These are phyloP conservation scores for Pyronema omphalodes DNA, from an alignment of 495 filamentous ascomycete genomes.

Conservation along the genomic window DNA sequence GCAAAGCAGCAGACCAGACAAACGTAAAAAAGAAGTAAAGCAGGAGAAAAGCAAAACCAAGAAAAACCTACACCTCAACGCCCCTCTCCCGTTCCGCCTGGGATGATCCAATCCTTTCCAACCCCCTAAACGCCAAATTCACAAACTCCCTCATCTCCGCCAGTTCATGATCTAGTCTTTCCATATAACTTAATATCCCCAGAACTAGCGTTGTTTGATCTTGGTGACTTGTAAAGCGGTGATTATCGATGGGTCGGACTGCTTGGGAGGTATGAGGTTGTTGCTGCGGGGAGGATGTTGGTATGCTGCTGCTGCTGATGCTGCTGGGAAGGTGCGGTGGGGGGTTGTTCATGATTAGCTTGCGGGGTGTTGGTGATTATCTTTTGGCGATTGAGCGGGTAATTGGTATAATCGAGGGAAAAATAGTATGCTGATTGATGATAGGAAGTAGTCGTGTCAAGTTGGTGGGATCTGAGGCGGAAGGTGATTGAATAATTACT, in stretches of 20 bases:
- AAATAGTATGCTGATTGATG: too few relatives aligned
- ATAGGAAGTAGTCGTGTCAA: too few relatives aligned
- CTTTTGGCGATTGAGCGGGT: background rate
- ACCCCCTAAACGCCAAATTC: slow-evolving; percentile 11
- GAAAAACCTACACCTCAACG: slow-evolving; percentile 12
- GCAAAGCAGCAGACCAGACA: too few relatives aligned
- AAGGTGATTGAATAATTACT: too few relatives aligned
- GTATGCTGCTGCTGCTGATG: background rate
- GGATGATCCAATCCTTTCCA: slow-evolving; percentile 8
- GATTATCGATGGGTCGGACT: slow-evolving; percentile 1
- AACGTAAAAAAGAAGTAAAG: background rate
- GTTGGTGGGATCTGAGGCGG: too few relatives aligned
- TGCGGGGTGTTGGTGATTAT: background rate
- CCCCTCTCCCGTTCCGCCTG: slow-evolving; percentile 8
- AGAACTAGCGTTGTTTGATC: slow-evolving; percentile 21
- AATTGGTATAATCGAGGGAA: background rate
- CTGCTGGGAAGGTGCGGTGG: background rate
- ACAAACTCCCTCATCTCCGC: slow-evolving; percentile 19
- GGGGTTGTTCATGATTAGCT: background rate
- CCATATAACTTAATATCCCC: slow-evolving; percentile 17
- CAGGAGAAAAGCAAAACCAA: too few relatives aligned
- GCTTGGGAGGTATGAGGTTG: background rate
- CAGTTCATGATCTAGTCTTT: slow-evolving; percentile 13
- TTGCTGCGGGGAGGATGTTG: background rate
- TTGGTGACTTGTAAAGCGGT: slow-evolving; percentile 13